Evolutionary conservation across 306 rosid species (phyloP), one percentile per base, ranked within the genome.

Genomic region (Vachellia pachyceras): DNA sequence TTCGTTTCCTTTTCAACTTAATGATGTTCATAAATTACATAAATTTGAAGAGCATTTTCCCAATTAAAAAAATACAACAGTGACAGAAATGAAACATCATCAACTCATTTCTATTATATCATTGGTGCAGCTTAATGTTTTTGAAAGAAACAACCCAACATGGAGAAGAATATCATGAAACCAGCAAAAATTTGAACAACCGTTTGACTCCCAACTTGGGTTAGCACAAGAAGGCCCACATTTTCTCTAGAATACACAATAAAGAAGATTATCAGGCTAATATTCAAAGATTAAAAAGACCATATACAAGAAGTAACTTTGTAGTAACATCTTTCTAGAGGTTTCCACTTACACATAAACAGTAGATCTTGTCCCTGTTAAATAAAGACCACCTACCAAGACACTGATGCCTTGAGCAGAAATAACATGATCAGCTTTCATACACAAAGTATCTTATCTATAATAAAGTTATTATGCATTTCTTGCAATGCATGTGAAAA

Each of bases 161-260:
- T 86, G 29, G 98, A 93, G 89, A 95, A 95, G 87, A 95, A 95
- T 85, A 95, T 89, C 98, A 95, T 93, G 79, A 95, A 95, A 45
- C 99, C 98, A 42, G 99, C 94, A 36, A 98, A 93, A 85, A 95
- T 89, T 86, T 95, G 99, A 87, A 95, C 88, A 81, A 95, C 97
- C 78, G 98, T 89, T 52, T 98, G 88, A 69, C 99, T 95, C 22
- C 99, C 96, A 23, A 95, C 90, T 2, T 97, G 97, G 57, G 94
- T 93, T 84, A 97, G 93, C 85, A 98, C 98, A 39, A 95, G 96
- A 64, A 95, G 94, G 52, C 99, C 99, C 36, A 95, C 90, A 82
- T 93, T 95, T 90, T 95, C 97, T 81, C 99, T 95, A 17, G 44
- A 64, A 64, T 1, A 17, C 37, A 35, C 12, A 65, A 92, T 74